Evolutionary conservation across 78 protist species (phyloP).

Genomic region (Isochrysis galbana): DNA sequence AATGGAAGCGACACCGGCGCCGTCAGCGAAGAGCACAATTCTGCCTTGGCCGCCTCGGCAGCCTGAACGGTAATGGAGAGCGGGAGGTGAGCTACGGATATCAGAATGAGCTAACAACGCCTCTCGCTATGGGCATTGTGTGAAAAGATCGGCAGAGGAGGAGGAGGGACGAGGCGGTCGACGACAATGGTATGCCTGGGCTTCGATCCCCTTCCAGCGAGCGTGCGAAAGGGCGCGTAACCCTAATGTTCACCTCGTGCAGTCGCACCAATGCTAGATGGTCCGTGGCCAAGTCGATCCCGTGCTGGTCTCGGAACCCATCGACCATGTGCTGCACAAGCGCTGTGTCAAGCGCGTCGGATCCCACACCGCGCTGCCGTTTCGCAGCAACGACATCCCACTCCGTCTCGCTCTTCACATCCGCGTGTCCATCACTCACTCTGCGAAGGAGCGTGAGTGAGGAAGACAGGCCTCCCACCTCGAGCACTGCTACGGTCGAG

Average conservation of each 20-base stretch:
- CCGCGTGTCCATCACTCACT: neutral
- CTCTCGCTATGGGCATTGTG: too few relatives aligned
- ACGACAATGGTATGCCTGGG: too few relatives aligned
- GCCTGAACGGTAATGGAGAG: too few relatives aligned
- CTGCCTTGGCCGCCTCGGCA: neutral
- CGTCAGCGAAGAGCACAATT: neutral
- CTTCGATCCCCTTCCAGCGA: too few relatives aligned
- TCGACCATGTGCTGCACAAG: neutral
- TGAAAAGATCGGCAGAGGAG: too few relatives aligned
- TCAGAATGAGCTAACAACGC: too few relatives aligned
- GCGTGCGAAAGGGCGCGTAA: too few relatives aligned
- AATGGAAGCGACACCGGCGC: conserved; percentile 95
- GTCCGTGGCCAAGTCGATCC: neutral
- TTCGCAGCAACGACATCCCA: neutral
- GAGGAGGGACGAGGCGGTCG: too few relatives aligned
- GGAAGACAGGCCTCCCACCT: neutral
- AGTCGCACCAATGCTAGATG: conserved; percentile 7
- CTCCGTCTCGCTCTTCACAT: neutral
- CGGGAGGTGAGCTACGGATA: too few relatives aligned
- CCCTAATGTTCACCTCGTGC: conserved; percentile 5
- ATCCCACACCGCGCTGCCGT: neutral
- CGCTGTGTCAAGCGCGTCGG: neutral
- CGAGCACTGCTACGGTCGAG: neutral
- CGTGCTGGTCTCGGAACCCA: neutral
- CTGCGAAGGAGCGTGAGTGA: neutral